A percentile compares a stretch with the other conserved stretches of the same genome.
Evolutionary conservation across 768 basidiomycete genomes (phyloP).

Genomic region (Mycena epipterygia): DNA sequence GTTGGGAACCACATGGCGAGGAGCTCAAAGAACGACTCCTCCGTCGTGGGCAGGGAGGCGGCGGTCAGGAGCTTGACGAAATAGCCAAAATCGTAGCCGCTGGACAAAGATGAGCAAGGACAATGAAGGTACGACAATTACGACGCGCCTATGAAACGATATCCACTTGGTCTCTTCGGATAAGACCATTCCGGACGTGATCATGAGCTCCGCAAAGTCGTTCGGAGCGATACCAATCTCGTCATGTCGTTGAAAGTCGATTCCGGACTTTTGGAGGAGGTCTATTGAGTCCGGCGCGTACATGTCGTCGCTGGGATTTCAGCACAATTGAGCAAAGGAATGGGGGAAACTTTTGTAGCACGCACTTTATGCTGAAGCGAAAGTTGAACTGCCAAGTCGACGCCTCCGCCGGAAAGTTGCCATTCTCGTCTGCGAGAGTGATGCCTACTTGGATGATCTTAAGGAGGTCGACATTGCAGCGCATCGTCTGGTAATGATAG

Average conservation of each 20-base stretch:
- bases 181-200: conserved; percentile 95
- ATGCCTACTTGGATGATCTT: conserved; percentile 98
- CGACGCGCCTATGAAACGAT: conserved; percentile 93
- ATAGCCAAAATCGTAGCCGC: conserved; percentile 99
- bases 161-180: conserved; percentile 94
- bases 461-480: conserved; percentile 98
- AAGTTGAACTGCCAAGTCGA: conserved; percentile 99
- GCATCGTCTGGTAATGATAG: conserved; percentile 99
- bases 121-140: neutral
- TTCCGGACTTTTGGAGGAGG: conserved; percentile 92
- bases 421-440: conserved; percentile 94
- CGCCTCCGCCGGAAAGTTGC: conserved; percentile 89
- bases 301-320: conserved; percentile 90
- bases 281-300: conserved; percentile 98
- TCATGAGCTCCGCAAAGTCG: conserved; percentile 96
- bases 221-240: conserved; percentile 93
- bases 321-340: conserved; percentile 6
- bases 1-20: conserved; percentile 94
- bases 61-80: conserved; percentile 94
- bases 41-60: conserved; percentile 87
- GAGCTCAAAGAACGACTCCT: conserved; percentile 91
- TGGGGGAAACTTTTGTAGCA: neutral
- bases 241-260: conserved; percentile 95
- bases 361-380: conserved; percentile 87
- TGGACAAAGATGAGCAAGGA: conserved; percentile 48